These are phyloP conservation scores for Umbilicaria muhlenbergii DNA, from an alignment of 495 filamentous ascomycete genomes.

Conservation along the genomic window DNA sequence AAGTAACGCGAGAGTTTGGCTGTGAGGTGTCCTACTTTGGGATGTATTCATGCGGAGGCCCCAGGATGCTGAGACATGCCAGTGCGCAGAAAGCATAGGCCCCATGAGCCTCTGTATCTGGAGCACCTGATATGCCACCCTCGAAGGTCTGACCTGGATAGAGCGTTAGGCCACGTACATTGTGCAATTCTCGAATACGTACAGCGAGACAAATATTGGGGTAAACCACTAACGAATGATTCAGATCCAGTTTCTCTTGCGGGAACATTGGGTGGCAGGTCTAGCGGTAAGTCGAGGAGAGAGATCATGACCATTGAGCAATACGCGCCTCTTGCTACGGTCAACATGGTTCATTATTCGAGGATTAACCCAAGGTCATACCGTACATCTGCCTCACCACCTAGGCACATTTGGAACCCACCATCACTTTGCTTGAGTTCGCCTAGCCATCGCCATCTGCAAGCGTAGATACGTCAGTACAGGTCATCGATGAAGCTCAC, in stretches of 20 bases:
- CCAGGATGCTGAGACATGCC: slow-evolving; percentile 71
- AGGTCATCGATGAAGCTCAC: background rate
- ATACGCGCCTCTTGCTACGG: slow-evolving; percentile 59
- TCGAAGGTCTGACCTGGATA: slow-evolving; percentile 75
- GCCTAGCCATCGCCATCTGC: slow-evolving; percentile 71
- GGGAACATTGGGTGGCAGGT: slow-evolving; percentile 47
- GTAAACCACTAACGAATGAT: slow-evolving; percentile 49
- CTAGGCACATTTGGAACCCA: slow-evolving; percentile 62
- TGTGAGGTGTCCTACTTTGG: slow-evolving; percentile 31
- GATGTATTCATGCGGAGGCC: slow-evolving; percentile 55
- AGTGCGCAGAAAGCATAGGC: slow-evolving; percentile 94
- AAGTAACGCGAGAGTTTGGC: background rate
- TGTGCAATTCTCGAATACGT: slow-evolving; percentile 19
- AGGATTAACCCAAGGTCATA: slow-evolving; percentile 21
- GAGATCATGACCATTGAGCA: slow-evolving; percentile 72
- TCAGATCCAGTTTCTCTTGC: slow-evolving; percentile 29
- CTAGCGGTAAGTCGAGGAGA: slow-evolving; percentile 67
- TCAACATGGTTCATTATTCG: slow-evolving; percentile 8
- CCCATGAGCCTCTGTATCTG: slow-evolving; percentile 81
- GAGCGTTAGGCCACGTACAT: slow-evolving; percentile 2
- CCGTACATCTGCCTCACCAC: slow-evolving; percentile 86
- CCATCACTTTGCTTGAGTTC: slow-evolving; percentile 69
- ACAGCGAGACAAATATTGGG: slow-evolving; percentile 72
- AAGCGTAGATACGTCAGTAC: slow-evolving; percentile 8
- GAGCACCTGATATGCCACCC: slow-evolving; percentile 74